A percentile compares a stretch with the other conserved stretches of the same genome.
Evolutionary conservation across 495 filamentous ascomycete genomes (phyloP).

Genomic region (Parachaetomium inaequale): DNA sequence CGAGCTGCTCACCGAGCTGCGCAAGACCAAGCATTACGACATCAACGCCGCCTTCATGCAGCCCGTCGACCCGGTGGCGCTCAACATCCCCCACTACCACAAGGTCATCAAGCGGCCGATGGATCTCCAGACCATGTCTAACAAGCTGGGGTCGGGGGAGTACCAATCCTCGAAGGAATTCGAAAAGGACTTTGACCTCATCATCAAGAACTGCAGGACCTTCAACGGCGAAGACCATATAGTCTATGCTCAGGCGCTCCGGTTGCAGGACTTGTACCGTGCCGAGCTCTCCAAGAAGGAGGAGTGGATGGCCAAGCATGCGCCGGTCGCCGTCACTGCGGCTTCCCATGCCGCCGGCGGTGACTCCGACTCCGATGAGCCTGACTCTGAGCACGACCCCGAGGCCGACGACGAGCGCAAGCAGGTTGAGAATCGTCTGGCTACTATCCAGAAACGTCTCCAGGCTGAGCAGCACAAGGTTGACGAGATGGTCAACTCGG

Average conservation of each 20-base stretch:
- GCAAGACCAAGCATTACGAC: constrained; percentile 64
- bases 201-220: constrained; percentile 84
- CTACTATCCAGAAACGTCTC: constrained; percentile 36
- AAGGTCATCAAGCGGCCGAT: constrained; percentile 94
- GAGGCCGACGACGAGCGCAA: constrained; percentile 30
- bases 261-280: constrained; percentile 69
- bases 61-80: constrained; percentile 88
- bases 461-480: constrained; percentile 60
- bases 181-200: constrained; percentile 72
- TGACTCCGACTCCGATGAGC: constrained; percentile 56
- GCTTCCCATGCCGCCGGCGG: constrained; percentile 32
- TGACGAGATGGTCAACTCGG: constrained; percentile 63
- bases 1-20: constrained; percentile 70
- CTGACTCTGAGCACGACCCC: constrained; percentile 37
- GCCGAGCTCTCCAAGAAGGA: constrained; percentile 68
- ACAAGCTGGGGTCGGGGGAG: constrained; percentile 73
- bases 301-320: constrained; percentile 70
- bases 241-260: constrained; percentile 64
- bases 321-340: constrained; percentile 51
- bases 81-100: constrained; percentile 92
- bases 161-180: constrained; percentile 85
- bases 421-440: constrained; percentile 18
- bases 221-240: constrained; percentile 84
- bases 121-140: constrained; percentile 76
- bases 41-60: constrained; percentile 67